A percentile compares a stretch with the other conserved stretches of the same genome.
phyloP scores from a whole-genome alignment of 495 filamentous ascomycete genomes.

The Aspergillus bertholletiae region DNA sequence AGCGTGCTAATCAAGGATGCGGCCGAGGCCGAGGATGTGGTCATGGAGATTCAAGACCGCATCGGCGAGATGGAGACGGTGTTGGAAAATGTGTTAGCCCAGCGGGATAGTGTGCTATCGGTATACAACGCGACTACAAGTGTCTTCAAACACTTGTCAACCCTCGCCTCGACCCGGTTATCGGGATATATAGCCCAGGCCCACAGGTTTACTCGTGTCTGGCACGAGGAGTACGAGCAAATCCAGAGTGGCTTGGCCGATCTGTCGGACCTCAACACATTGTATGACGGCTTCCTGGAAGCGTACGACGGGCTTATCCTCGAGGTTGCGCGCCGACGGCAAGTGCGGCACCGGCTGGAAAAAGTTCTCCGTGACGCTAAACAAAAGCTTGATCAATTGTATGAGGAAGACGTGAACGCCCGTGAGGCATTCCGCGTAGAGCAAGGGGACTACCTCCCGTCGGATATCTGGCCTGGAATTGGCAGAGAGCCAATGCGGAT shows the following conservation, averaged over 20 bases:
- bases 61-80: constrained; percentile 70
- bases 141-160: constrained; percentile 64
- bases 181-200: constrained; percentile 66
- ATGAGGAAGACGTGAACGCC: constrained; percentile 68
- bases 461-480: constrained; percentile 84
- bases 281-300: constrained; percentile 80
- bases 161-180: constrained; percentile 57
- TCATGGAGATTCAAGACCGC: constrained; percentile 74
- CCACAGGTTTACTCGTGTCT: constrained; percentile 66
- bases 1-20: constrained; percentile 80
- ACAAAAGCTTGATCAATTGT: constrained; percentile 69
- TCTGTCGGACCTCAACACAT: constrained; percentile 65
- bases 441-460: constrained; percentile 80
- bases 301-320: constrained; percentile 82
- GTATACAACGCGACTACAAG: constrained; percentile 50
- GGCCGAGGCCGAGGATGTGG: constrained; percentile 82
- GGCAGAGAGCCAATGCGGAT: constrained; percentile 56
- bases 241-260: constrained; percentile 67
- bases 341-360: constrained; percentile 67
- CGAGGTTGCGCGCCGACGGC: constrained; percentile 71
- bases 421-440: constrained; percentile 77
- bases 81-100: constrained; percentile 51
- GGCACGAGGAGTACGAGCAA: constrained; percentile 68
- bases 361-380: constrained; percentile 70
- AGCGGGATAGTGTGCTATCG: constrained; percentile 47